Evolutionary conservation across 208 protist genomes (phyloP), one percentile per base, ranked within the genome.

Genomic region (Blastocrithidia nonstop): DNA sequence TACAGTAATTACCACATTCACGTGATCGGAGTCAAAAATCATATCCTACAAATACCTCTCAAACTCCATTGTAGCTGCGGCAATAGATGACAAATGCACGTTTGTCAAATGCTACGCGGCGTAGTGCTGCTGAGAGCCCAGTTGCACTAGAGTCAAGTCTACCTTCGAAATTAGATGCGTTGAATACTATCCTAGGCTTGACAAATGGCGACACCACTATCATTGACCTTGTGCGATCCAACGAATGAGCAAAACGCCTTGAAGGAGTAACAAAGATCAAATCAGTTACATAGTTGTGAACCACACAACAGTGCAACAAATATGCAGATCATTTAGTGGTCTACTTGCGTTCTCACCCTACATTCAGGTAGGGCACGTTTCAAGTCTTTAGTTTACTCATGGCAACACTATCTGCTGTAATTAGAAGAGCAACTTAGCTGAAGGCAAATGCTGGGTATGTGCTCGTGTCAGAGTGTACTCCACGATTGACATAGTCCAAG

Each of bases 61-160:
- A n/a, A n/a, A n/a, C n/a, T n/a, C n/a, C n/a, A n/a, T n/a, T n/a
- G n/a, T n/a, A n/a, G n/a, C n/a, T n/a, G n/a, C n/a, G n/a, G n/a
- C n/a, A n/a, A n/a, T n/a, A n/a, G n/a, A n/a, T n/a, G n/a, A n/a
- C n/a, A n/a, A n/a, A n/a, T n/a, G n/a, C n/a, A n/a, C n/a, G n/a
- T n/a, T n/a, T n/a, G n/a, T n/a, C n/a, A n/a, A n/a, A n/a, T n/a
- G n/a, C n/a, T n/a, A n/a, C n/a, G n/a, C n/a, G n/a, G 29, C 29
- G n/a, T 35, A n/a, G 38, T 23, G 2, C 36, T 9, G 15, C 41
- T 1, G 81, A 87, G 16, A 76, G 87, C 49, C 36, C 64, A 0
- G 56, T 92, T 7, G 48, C 72, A 24, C 48, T 92, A 19, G 78
- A 88, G 46, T 70, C 71, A n/a, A 66, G 61, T 20, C 64, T 92